Base-by-base conservation (phyloP, 495 filamentous ascomycete species). In the Oleoguttula mirabilis region DNA sequence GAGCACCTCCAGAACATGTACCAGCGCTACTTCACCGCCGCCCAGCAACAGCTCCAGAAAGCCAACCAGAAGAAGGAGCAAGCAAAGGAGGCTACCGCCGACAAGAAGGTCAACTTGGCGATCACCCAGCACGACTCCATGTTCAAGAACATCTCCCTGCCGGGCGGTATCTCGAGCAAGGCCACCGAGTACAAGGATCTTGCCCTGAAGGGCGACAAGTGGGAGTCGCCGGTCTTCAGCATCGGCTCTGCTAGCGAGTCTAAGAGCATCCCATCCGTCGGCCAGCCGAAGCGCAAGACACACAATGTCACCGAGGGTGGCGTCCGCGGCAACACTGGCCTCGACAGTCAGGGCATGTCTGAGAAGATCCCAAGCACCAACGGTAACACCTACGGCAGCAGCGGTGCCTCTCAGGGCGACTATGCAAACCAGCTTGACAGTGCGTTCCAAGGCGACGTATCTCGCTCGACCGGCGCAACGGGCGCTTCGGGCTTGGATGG, bases 181-280 rank as follows among this genome's bases (percentile, higher is more conserved):
- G 88, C 90, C 15, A 93, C 88, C 39, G 83, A 94, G 61, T 96
- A 88, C 69, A 85, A 77, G 61, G 77, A 95, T 32, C 68, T 94
- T 28, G 84, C 90, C 11, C 66, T 67, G 40, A 86, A 85, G 70
- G 90, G 92, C 36, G 80, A 95, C 52, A 79, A 78, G 60, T 98
- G 90, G 90, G 80, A 94, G 65, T 88, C 80, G 21, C 86, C 92
- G 22, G 76, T 98, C 55, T 98, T 98, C 70, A 78, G 73, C 54
- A 79, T 96, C 47, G 92, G 90, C 39, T 68, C 62, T n/a, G 85
- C 88, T 5, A 54, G 69, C 3, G 76, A 80, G 64, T 81, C 83
- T 11, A 66, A 62, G 24, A 71, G 81, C 54, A 73, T 95, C 33
- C 83, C 86, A 3, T 53, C 63, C 36, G 61, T 75, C n/a, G 68